Base-by-base conservation (phyloP, 2,329 filamentous ascomycete genomes). In the Grosmannia serpens region DNA sequence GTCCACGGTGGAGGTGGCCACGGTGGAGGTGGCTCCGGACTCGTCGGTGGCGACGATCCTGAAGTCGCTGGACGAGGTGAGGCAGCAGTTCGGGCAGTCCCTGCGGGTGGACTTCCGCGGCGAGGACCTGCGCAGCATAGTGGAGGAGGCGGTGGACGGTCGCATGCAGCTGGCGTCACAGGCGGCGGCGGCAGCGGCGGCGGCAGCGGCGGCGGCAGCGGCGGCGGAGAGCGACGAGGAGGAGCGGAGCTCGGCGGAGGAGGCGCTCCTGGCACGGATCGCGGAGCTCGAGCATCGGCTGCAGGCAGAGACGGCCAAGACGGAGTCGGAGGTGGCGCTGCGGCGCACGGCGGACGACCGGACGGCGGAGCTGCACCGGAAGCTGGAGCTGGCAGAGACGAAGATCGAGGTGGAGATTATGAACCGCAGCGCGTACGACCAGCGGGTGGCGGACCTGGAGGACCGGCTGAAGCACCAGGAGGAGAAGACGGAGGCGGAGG, bases 391-490 rank as follows among this genome's bases (percentile, higher is more conserved):
- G 27, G 80, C 80, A 1, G 80, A 83, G 67, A 82, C 79, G 6
- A 79, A 80, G 63, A 74, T 84, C 7, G 80, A 83, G 65, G 75
- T 81, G 44, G 81, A 84, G 64, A 81, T 83, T 55, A 80, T 83
- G 71, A 83, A 83, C 69, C 77, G 79, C 57, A 82, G 78, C 62
- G 73, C 79, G 3, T 77, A 77, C 50, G 79, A 82, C 59, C 78
- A 81, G 69, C 83, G 86, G 56, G 79, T 88, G 26, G 74, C 80
- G 44, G 86, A 88, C 51, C 77, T 91, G 1, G 87, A 91, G 67
- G 84, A 83, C 52, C 84, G 84, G 67, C 75, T 89, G 52, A 79
- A 80, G 60, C 72, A 80, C 11, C 81, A 86, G 41, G 84, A 89
- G 63, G 76, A 78, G 41, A 79, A 80, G 58, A 80, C 79, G 1